These are phyloP conservation scores for Xylariaceae sp. DNA, from an alignment of 2,329 filamentous ascomycete species.

Conservation along the genomic window DNA sequence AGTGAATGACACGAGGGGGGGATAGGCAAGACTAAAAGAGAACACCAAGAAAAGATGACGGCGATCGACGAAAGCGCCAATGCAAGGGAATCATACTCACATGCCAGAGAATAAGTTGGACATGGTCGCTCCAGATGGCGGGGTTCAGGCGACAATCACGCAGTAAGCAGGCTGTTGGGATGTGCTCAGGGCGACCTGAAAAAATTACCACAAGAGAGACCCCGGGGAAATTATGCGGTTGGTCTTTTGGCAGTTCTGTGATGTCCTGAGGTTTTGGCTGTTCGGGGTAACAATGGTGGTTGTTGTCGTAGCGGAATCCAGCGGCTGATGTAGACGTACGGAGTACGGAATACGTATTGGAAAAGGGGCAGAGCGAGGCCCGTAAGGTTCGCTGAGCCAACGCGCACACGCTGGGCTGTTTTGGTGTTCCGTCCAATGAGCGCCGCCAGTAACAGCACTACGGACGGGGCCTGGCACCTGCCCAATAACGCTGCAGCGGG, in stretches of 20 bases:
- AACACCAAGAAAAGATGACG: background rate
- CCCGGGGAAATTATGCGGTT: conserved; percentile 13
- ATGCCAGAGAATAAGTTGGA: conserved; percentile 59
- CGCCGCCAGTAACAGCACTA: background rate
- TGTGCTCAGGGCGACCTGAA: conserved; percentile 3
- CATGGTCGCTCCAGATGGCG: conserved; percentile 38
- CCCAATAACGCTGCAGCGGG: too few species aligned
- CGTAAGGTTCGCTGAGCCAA: conserved; percentile 18
- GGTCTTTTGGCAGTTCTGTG: conserved; percentile 1
- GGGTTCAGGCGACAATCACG: conserved; percentile 21
- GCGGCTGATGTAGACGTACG: background rate
- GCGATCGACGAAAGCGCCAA: conserved; percentile 1
- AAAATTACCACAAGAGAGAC: conserved; percentile 6
- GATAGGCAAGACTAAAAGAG: background rate
- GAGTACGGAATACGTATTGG: conserved; percentile 2
- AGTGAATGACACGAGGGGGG: background rate
- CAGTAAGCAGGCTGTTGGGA: conserved; percentile 12
- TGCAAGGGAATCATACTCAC: conserved; percentile 38
- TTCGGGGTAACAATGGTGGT: background rate
- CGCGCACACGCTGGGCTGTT: conserved; percentile 22
- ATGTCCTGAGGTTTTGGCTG: conserved; percentile 2
- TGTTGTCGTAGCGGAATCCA: conserved; percentile 6
- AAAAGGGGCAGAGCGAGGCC: conserved; percentile 23
- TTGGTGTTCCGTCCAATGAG: conserved; percentile 13
- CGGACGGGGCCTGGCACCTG: too few species aligned